Evolutionary conservation across 176 grass and related monocot species (phyloP).

Genomic region (Secale cereale): DNA sequence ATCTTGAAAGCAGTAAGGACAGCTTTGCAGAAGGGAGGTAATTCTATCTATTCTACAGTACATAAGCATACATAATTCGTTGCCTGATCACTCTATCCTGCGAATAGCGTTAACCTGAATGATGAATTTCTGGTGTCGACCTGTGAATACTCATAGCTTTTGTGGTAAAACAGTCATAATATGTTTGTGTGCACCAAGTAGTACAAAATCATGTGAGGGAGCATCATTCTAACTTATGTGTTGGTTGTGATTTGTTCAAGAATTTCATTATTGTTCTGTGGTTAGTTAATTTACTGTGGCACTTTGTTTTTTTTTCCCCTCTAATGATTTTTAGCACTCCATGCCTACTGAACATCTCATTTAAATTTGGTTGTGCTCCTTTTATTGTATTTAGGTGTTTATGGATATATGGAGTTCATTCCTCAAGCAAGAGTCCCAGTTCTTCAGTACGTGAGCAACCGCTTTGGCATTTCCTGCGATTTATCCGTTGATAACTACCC

Average conservation of each 20-base stretch:
- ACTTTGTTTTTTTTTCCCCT: background rate
- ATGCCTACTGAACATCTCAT: background rate
- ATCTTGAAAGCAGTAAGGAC: slow-evolving; percentile 53
- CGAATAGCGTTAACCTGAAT: slow-evolving; percentile 20
- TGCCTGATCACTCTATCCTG: background rate
- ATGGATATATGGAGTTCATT: slow-evolving; percentile 61
- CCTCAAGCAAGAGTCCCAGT: slow-evolving; percentile 86
- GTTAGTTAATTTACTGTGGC: slow-evolving; percentile 2
- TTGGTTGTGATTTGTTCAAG: background rate
- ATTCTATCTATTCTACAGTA: background rate
- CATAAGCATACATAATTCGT: background rate
- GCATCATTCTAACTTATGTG: background rate
- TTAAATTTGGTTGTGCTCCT: slow-evolving; percentile 11
- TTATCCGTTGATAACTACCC: slow-evolving; percentile 72
- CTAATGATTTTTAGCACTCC: background rate
- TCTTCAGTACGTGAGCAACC: slow-evolving; percentile 63
- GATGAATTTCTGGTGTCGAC: background rate
- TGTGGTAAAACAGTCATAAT: background rate
- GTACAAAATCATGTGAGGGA: background rate
- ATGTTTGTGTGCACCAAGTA: background rate
- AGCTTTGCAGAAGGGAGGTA: slow-evolving; percentile 60
- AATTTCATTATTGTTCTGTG: background rate
- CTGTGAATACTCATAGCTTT: background rate
- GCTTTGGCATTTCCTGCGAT: slow-evolving; percentile 75
- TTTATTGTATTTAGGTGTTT: slow-evolving; percentile 52